Percentiles rank a stretch among this genome's conserved stretches.
Conservation (phyloP, 1,139 yeast species). For the Candida sojae region DNA sequence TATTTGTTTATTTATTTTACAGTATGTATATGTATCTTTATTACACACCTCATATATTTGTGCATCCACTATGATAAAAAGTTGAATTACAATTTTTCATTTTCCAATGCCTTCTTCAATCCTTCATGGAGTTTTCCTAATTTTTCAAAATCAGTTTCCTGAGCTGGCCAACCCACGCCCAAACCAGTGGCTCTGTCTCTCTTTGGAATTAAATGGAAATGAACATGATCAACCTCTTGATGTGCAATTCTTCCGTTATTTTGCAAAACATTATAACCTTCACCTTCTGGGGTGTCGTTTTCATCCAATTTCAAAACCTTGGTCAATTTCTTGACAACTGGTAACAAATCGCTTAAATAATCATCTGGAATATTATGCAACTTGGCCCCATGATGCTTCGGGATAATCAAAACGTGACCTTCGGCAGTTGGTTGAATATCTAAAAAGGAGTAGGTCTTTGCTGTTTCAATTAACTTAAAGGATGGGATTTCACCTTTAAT, state of each 20-base stretch:
- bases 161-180: constrained; percentile 91
- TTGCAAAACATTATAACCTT: constrained; percentile 86
- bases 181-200: constrained; percentile 69
- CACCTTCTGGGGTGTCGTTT: constrained; percentile 54
- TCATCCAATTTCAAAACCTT: constrained; percentile 64
- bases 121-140: constrained; percentile 67
- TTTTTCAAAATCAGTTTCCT: constrained; percentile 68
- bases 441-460: constrained; percentile 76
- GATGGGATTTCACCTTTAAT: constrained; percentile 94
- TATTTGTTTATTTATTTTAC: constrained; percentile 1
- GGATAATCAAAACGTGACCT: constrained; percentile 87
- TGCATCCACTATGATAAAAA: neutral
- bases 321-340: constrained; percentile 84
- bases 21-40: constrained; percentile 1
- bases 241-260: constrained; percentile 94
- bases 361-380: constrained; percentile 92
- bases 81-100: constrained; percentile 23
- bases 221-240: constrained; percentile 93
- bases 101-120: constrained; percentile 51
- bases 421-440: constrained; percentile 90
- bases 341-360: constrained; percentile 77
- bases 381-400: constrained; percentile 90
- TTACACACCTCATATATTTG: neutral
- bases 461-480: constrained; percentile 81
- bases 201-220: constrained; percentile 94